phyloP scores from a whole-genome alignment of 768 basidiomycete species.

The Boletus edulis region DNA sequence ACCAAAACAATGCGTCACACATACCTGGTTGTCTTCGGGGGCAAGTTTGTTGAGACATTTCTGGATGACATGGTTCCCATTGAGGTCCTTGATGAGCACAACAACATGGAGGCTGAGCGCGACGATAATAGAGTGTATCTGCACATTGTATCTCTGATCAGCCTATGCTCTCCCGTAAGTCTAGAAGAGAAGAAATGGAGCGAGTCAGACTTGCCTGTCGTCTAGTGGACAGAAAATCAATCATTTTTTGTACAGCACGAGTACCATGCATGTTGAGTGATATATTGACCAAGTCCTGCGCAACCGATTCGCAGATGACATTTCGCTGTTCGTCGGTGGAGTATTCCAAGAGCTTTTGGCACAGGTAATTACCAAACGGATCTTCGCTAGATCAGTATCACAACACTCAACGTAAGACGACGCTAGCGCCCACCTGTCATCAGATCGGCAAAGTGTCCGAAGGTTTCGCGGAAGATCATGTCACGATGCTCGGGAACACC shows the following conservation, averaged over 20 bases:
- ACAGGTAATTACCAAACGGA: conserved; percentile 98
- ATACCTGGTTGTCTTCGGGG: conserved; percentile 96
- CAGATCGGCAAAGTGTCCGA: conserved; percentile 94
- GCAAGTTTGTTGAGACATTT: conserved; percentile 98
- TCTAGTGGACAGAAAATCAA: conserved; percentile 95
- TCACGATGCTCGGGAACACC: conserved; percentile 94
- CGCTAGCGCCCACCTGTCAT: conserved; percentile 75
- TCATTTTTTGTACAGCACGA: conserved; percentile 99
- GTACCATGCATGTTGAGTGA: conserved; percentile 99
- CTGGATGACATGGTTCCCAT: conserved; percentile 97
- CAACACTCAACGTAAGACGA: not conserved
- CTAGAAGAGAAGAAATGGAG: conserved; percentile 39
- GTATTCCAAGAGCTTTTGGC: conserved; percentile 95
- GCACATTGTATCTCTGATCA: conserved; percentile 78
- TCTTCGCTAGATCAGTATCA: conserved; percentile 44
- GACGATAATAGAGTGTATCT: conserved; percentile 96
- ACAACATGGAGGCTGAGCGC: conserved; percentile 98
- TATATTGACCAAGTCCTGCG: conserved; percentile 95
- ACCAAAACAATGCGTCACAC: not conserved
- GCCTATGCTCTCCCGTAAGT: conserved; percentile 62
- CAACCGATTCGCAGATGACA: conserved; percentile 95
- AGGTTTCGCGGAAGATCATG: conserved; percentile 99
- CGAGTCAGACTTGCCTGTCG: conserved; percentile 69
- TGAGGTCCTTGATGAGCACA: conserved; percentile 97
- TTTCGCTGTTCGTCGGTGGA: conserved; percentile 98